Base-by-base conservation (phyloP, 805 yeast species). In the Barnettozyma pratensis region DNA sequence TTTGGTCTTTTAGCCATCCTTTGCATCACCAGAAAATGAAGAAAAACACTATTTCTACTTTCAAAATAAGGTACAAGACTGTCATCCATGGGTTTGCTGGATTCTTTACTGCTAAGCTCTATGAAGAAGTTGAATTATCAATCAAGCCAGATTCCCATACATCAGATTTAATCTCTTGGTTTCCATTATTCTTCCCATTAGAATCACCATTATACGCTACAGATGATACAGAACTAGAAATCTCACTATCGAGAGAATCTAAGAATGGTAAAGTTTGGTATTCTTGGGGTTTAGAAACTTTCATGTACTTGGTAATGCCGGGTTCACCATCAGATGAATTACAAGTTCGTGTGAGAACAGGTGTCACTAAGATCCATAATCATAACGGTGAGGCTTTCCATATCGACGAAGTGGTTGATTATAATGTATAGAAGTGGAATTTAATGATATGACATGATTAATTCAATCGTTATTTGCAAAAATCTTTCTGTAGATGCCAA, bases 21-120 rank as follows among this genome's bases (percentile, higher is more conserved):
- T 46, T 61, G 0, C 64, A 78, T 3, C 94, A 95, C 0, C 76
- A 70, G 54, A 86, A 89, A 1, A 72, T 67, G 35, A 51, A 40
- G 36, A 54, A 51, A 30, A 50, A 41, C 27, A 50, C 61, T 2
- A 66, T 67, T 11, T 68, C 69, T 4, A 67, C 69, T 3, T 75
- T 83, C 51, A 68, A 69, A 43, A 69, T 77, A 6, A 69, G 72
- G 12, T 65, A 74, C 32, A 72, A 76, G 46, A 77, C 85, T 2
- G 75, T 74, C 19, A 63, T 87, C 3, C 91, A 88, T 62, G 96
- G 92, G 0, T 62, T 90, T 35, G 69, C 80, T 4, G 97, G 97
- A 0, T 82, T 72, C 59, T 91, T 91, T 59, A 74, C 73, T n/a
- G 82, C 94, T 0, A 75, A 66, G 3, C 70, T 90, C n/a, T 87